Conservation (phyloP, 2,329 filamentous ascomycete genomes). For the Alternaria burnsii region DNA sequence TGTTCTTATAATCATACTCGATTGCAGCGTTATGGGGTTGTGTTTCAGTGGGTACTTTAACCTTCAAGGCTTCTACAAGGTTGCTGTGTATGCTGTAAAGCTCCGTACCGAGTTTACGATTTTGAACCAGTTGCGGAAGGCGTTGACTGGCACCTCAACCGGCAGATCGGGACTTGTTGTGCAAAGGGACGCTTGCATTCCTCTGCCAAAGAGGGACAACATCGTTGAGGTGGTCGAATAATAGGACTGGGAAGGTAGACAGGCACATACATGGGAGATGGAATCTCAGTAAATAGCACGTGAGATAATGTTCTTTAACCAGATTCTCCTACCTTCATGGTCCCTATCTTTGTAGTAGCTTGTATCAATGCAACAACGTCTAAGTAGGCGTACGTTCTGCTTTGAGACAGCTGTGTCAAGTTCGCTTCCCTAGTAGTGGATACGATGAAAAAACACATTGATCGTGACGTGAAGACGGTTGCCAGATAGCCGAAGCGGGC, state of each 20-base stretch:
- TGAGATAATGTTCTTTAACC: not conserved
- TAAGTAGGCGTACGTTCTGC: not conserved
- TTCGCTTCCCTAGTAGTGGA: not conserved
- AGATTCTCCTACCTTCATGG: not conserved
- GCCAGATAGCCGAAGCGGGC: conserved; percentile 19
- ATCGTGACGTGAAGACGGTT: conserved; percentile 1
- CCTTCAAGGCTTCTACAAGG: conserved; percentile 51
- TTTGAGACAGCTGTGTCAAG: too few species aligned
- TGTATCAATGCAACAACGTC: not conserved
- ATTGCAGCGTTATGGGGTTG: conserved; percentile 50
- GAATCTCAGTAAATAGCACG: not conserved
- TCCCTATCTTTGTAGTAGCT: not conserved
- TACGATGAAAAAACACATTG: not conserved
- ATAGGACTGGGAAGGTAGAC: not conserved
- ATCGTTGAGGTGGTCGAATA: not conserved
- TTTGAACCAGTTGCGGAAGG: conserved; percentile 50
- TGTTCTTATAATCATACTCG: conserved; percentile 52
- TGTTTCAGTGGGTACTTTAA: conserved; percentile 51
- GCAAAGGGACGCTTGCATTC: not conserved
- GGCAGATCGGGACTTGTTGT: not conserved
- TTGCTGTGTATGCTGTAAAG: conserved; percentile 55
- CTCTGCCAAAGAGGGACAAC: not conserved
- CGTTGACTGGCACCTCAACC: conserved; percentile 2
- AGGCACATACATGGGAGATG: not conserved
- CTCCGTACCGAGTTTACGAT: conserved; percentile 64